A percentile compares a stretch with the other conserved stretches of the same genome.
phyloP scores from a whole-genome alignment of 768 basidiomycete species.

The Gloeopeniophorella convolvens region DNA sequence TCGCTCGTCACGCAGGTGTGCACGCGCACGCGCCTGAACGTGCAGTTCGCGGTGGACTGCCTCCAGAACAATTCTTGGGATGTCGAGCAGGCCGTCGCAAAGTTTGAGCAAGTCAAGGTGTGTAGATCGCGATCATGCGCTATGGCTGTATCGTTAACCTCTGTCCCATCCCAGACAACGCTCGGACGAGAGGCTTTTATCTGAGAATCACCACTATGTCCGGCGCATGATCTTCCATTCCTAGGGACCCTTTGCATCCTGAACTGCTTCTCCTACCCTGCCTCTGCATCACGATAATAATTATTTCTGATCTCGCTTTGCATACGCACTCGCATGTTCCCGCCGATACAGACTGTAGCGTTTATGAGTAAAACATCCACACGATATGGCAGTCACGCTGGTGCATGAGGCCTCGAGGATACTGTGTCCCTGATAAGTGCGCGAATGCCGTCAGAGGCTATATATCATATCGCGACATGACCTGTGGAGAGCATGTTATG shows the following conservation, averaged over 20 bases:
- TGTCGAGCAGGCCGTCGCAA: constrained; percentile 65
- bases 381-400: background rate
- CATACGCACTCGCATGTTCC: constrained; percentile 3
- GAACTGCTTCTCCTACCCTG: background rate
- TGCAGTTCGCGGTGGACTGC: constrained; percentile 77
- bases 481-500: too few species aligned
- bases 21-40: constrained; percentile 71
- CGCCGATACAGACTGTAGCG: constrained; percentile 2
- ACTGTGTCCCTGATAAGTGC: too few species aligned
- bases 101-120: constrained; percentile 87
- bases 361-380: background rate
- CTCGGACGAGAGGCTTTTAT: constrained; percentile 26
- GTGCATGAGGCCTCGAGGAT: too few species aligned
- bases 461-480: too few species aligned
- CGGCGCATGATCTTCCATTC: background rate
- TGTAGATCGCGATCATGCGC: constrained; percentile 47
- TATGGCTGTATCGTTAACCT: constrained; percentile 27
- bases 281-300: background rate
- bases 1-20: constrained; percentile 63
- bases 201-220: constrained; percentile 1
- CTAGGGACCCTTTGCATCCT: background rate
- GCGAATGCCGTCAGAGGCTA: too few species aligned
- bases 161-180: constrained; percentile 18
- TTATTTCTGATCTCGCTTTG: constrained; percentile 5
- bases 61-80: constrained; percentile 83